Conservation (phyloP, 306 rosid species). For the Ziziphus jujuba region DNA sequence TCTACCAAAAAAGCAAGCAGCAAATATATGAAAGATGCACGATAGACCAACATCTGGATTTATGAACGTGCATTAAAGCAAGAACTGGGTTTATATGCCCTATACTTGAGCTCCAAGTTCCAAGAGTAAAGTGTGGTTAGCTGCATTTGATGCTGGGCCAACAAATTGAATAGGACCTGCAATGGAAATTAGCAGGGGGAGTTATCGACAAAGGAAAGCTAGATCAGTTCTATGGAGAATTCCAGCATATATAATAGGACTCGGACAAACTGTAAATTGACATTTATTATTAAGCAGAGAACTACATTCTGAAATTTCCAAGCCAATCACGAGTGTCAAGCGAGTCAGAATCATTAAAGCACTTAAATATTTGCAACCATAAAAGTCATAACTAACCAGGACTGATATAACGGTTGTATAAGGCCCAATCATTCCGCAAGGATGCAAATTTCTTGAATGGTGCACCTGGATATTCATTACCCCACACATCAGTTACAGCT, state of each 20-base stretch:
- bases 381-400: constrained; percentile 58
- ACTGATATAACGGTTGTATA: constrained; percentile 81
- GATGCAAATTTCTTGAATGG: constrained; percentile 96
- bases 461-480: constrained; percentile 59
- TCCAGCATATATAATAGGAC: not conserved
- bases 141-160: constrained; percentile 73
- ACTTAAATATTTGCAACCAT: not conserved
- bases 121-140: constrained; percentile 79
- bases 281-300: not conserved
- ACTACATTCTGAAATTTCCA: not conserved
- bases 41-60: not conserved
- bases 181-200: constrained; percentile 7
- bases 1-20: constrained; percentile 4
- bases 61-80: constrained; percentile 15
- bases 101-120: constrained; percentile 66
- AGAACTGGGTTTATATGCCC: constrained; percentile 5
- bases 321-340: not conserved
- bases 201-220: not conserved
- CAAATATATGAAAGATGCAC: constrained; percentile 23
- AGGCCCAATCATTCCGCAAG: constrained; percentile 81
- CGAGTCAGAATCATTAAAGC: not conserved
- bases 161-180: constrained; percentile 92
- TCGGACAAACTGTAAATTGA: not conserved
- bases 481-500: constrained; percentile 11
- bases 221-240: not conserved